phyloP scores from a whole-genome alignment of 1,284 basidiomycete species.

The Volvariella volvacea region DNA sequence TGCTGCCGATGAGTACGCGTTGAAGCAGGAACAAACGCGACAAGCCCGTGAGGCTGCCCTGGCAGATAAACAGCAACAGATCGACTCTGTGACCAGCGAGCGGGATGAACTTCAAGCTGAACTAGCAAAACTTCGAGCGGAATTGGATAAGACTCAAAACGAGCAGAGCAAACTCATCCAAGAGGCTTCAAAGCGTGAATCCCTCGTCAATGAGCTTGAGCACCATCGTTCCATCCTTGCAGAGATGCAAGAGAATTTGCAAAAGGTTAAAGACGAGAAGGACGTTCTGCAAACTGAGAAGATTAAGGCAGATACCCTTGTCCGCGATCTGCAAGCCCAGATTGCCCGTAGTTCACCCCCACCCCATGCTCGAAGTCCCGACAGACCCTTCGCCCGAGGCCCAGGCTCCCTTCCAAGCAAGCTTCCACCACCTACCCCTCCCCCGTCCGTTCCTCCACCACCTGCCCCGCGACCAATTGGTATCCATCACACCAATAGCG shows the following conservation, averaged over 20 bases:
- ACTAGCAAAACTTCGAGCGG: conserved; percentile 48
- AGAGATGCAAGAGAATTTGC: conserved; percentile 69
- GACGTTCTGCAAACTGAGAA: conserved; percentile 72
- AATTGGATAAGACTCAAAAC: conserved; percentile 48
- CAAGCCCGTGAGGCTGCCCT: conserved; percentile 44
- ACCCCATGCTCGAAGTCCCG: conserved; percentile 41
- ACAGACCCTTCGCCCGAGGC: conserved; percentile 52
- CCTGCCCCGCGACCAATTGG: conserved; percentile 56
- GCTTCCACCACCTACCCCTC: conserved; percentile 82
- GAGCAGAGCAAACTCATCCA: conserved; percentile 60
- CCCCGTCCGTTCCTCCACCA: conserved; percentile 83
- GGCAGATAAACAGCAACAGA: conserved; percentile 48
- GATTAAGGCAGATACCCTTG: conserved; percentile 52
- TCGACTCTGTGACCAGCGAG: conserved; percentile 40
- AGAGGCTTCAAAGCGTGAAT: conserved; percentile 69
- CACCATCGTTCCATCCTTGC: conserved; percentile 67
- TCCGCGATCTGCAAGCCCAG: conserved; percentile 74
- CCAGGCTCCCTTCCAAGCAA: conserved; percentile 62
- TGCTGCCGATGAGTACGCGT: conserved; percentile 47
- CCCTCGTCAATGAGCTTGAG: conserved; percentile 68
- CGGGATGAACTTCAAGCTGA: conserved; percentile 48
- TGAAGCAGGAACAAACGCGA: conserved; percentile 44
- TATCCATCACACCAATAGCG: conserved; percentile 32
- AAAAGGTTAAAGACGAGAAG: conserved; percentile 74
- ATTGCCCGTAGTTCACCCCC: conserved; percentile 54